Conservation (phyloP, 352 stramenopile species). For the Hyaloperonospora brassicae region DNA sequence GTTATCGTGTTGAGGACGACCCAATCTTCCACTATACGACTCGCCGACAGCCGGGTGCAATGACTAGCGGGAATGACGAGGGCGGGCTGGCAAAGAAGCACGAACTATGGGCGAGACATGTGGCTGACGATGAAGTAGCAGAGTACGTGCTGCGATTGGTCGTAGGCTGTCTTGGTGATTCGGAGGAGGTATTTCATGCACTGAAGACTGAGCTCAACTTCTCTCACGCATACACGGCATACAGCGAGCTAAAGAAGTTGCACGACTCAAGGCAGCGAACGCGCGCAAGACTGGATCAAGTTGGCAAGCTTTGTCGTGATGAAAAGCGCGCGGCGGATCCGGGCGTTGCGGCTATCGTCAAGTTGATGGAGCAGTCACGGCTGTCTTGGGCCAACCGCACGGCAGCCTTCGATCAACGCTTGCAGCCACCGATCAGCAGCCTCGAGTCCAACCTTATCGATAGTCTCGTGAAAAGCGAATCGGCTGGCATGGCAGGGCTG, state of each 20-base stretch:
- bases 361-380: constrained; percentile 14
- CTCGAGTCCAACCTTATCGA: constrained; percentile 52
- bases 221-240: constrained; percentile 31
- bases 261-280: constrained; percentile 14
- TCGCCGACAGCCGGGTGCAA: constrained; percentile 29
- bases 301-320: constrained; percentile 11
- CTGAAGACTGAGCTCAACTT: constrained; percentile 31
- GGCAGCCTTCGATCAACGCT: constrained; percentile 17
- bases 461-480: constrained; percentile 11
- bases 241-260: constrained; percentile 31
- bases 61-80: constrained; percentile 24
- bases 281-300: constrained; percentile 5
- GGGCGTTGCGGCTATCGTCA: constrained; percentile 14
- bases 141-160: constrained; percentile 38
- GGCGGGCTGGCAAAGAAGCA: constrained; percentile 17
- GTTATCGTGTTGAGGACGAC: constrained; percentile 49
- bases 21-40: constrained; percentile 54
- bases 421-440: constrained; percentile 36
- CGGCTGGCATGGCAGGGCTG: constrained; percentile 17
- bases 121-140: constrained; percentile 32
- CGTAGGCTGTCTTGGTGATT: constrained; percentile 23
- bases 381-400: constrained; percentile 12
- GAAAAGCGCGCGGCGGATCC: constrained; percentile 1
- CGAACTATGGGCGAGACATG: constrained; percentile 9
- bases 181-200: constrained; percentile 29